A percentile compares a stretch with the other conserved stretches of the same genome.
Conservation (phyloP, 176 grass and related monocot genomes). For the Miscanthus lutarioriparius region DNA sequence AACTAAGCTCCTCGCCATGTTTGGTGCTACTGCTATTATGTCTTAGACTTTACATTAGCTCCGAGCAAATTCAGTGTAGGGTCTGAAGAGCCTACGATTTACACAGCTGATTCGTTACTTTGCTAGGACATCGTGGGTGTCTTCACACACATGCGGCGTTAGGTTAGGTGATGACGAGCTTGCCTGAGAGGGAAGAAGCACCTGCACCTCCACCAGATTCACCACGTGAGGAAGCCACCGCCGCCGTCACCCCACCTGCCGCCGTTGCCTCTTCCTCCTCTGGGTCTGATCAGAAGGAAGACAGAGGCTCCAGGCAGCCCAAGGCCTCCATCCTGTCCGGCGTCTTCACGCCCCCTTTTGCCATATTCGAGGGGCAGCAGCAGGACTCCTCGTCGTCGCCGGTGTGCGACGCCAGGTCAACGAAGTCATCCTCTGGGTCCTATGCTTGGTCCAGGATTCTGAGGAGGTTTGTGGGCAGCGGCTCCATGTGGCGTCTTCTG, state of each 20-base stretch:
- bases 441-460: constrained; percentile 78
- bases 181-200: constrained; percentile 53
- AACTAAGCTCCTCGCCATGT: neutral
- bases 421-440: constrained; percentile 37
- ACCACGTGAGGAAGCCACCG: neutral
- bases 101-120: neutral
- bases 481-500: constrained; percentile 81
- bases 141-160: constrained; percentile 30
- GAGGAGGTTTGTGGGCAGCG: constrained; percentile 56
- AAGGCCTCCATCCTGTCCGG: constrained; percentile 61
- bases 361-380: constrained; percentile 61
- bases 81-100: neutral
- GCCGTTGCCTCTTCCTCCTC: constrained; percentile 10
- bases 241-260: neutral
- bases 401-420: constrained; percentile 9
- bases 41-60: too few relatives aligned
- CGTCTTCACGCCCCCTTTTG: constrained; percentile 59
- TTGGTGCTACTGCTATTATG: too few relatives aligned
- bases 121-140: neutral
- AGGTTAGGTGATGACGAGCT: constrained; percentile 95
- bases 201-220: constrained; percentile 25
- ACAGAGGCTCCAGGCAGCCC: constrained; percentile 34
- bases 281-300: constrained; percentile 33
- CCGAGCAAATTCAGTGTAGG: neutral
- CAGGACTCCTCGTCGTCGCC: constrained; percentile 31